These are phyloP conservation scores for Seiridium cupressi DNA, from an alignment of 2,329 filamentous ascomycete genomes.

Conservation along the genomic window DNA sequence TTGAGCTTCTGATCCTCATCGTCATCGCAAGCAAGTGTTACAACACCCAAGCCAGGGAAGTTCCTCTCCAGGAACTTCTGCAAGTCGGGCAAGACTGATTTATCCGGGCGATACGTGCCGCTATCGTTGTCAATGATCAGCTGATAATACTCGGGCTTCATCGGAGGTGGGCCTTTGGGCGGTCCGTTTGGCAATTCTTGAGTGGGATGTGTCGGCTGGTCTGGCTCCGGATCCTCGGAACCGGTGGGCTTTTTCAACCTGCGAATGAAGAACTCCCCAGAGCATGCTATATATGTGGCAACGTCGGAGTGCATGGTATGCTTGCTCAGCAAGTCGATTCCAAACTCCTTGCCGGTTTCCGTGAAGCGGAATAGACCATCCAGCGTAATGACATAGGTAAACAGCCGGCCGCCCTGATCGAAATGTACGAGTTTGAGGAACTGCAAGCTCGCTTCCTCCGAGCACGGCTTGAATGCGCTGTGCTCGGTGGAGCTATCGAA, in stretches of 20 bases:
- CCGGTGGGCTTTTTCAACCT: constrained; percentile 53
- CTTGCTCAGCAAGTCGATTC: constrained; percentile 88
- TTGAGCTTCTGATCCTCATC: constrained; percentile 74
- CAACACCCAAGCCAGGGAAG: constrained; percentile 74
- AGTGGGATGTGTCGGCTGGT: constrained; percentile 50
- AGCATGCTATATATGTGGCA: constrained; percentile 85
- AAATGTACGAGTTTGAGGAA: constrained; percentile 86
- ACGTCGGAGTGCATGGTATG: constrained; percentile 98
- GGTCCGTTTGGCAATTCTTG: constrained; percentile 46
- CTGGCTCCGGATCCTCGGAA: constrained; percentile 39
- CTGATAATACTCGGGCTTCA: constrained; percentile 65
- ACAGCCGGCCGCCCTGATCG: constrained; percentile 81
- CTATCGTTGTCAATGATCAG: constrained; percentile 94
- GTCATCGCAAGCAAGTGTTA: constrained; percentile 76
- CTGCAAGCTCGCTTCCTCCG: constrained; percentile 68
- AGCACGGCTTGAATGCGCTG: constrained; percentile 65
- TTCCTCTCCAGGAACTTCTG: constrained; percentile 68
- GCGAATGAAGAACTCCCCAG: constrained; percentile 89
- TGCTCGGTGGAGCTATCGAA: constrained; percentile 75
- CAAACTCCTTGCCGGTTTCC: constrained; percentile 93
- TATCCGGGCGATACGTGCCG: constrained; percentile 88
- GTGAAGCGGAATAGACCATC: constrained; percentile 88
- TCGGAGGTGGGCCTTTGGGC: constrained; percentile 39
- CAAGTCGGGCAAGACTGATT: constrained; percentile 69
- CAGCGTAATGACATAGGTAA: constrained; percentile 88